A percentile compares a stretch with the other conserved stretches of the same genome.
phyloP scores from a whole-genome alignment of 148 eudicot genomes.

The Fallopia convolvulus region DNA sequence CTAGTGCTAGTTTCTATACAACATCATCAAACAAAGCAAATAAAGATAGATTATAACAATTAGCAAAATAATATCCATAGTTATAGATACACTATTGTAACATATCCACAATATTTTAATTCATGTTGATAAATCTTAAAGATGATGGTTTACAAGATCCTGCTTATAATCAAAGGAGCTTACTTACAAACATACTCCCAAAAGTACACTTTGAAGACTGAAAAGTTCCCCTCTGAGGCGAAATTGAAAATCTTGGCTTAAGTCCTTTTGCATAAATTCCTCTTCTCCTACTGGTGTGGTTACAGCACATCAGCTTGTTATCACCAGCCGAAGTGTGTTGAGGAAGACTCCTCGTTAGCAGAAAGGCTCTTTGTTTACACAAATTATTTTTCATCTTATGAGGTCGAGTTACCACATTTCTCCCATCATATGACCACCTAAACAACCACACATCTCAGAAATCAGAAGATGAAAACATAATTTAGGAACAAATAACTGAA shows the following conservation, averaged over 20 bases:
- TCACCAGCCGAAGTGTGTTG: constrained; percentile 15
- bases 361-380: constrained; percentile 19
- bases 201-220: constrained; percentile 31
- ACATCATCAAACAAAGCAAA: neutral
- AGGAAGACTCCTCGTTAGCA: constrained; percentile 18
- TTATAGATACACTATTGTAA: neutral
- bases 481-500: neutral
- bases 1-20: neutral
- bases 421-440: constrained; percentile 34
- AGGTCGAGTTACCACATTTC: constrained; percentile 18
- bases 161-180: constrained; percentile 14
- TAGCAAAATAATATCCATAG: neutral
- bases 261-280: constrained; percentile 26
- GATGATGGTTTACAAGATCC: neutral
- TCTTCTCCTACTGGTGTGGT: constrained; percentile 30
- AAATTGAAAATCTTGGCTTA: constrained; percentile 40
- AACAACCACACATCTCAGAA: constrained; percentile 1
- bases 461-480: neutral
- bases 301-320: constrained; percentile 29
- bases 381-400: constrained; percentile 18
- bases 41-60: neutral
- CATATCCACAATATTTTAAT: neutral
- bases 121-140: neutral
- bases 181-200: constrained; percentile 47
- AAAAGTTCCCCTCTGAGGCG: constrained; percentile 48